Evolutionary conservation across 768 basidiomycete species (phyloP), one percentile per base, ranked within the genome.

Genomic region (Scleroderma citrinum): DNA sequence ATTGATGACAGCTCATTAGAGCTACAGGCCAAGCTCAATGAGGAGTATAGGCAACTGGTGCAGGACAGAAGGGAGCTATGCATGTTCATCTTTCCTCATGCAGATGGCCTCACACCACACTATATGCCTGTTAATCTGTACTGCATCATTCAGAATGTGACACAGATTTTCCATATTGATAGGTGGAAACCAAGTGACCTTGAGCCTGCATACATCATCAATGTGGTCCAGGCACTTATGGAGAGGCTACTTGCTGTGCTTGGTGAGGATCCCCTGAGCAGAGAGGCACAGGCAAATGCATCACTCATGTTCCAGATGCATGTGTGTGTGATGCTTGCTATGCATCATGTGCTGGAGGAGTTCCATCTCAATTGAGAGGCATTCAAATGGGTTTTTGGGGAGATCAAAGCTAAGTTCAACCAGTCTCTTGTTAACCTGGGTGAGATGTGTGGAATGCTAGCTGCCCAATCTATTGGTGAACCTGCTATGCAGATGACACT

Each of bases 401-500:
- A 98, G 69, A 81, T 98, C 29, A 94, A 98, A 66, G 77, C 90
- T 39, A 93, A 94, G 65, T 98, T 98, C 76, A 95, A 97, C 62
- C 86, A 85, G 57, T 87, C 96, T 2, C 59, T 95, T 2, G 92
- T 81, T 10, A 87, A 96, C 59, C 91, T 96, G 0, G 94, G 95
- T 39, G 96, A 98, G 70, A 99, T 99, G 96, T 98, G 96, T 56
- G 96, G 96, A 38, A 96, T 92, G 0, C 80, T 98, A 17, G 88
- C 95, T 31, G 96, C 96, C 1, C 96, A 99, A 71, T 98, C 96
- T 0, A 99, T 98, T 56, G 96, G 96, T 68, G 96, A 98, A 74
- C 96, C 96, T 0, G 96, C 96, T 5, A 99, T 96, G 0, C 96
- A 99, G 71, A 98, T 99, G 96, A 98, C 96, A 7, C 70, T 99